Percentiles rank a stretch among this genome's conserved stretches.
These are phyloP conservation scores for Acanthamoeba sp. DNA, from an alignment of 208 protist species.

Conservation along the genomic window DNA sequence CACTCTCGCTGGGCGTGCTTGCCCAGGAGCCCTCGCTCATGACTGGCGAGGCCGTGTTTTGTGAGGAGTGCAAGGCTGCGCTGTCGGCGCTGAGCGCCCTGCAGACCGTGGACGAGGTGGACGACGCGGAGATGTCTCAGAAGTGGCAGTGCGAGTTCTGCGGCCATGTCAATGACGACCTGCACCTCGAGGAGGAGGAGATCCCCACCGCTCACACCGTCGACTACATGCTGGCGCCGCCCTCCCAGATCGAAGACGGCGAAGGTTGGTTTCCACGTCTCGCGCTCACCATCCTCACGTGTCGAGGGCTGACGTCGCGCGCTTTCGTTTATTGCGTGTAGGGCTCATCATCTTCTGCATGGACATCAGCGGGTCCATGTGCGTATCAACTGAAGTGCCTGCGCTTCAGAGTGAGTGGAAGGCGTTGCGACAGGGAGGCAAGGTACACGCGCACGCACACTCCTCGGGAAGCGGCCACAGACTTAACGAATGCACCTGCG, in stretches of 20 bases:
- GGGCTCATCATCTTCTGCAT: slow-evolving; percentile 25
- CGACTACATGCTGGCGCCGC: slow-evolving; percentile 66
- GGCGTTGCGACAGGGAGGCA: background rate
- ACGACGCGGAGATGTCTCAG: background rate
- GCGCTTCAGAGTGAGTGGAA: slow-evolving; percentile 65
- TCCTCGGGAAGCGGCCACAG: background rate
- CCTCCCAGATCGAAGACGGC: background rate
- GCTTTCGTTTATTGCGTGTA: background rate
- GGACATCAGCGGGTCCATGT: slow-evolving; percentile 71
- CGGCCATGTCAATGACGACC: background rate
- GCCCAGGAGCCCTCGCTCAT: slow-evolving; percentile 2
- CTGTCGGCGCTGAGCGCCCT: background rate
- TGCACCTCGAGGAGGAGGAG: slow-evolving; percentile 61
- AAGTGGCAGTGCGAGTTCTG: slow-evolving; percentile 53
- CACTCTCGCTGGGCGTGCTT: slow-evolving; percentile 4
- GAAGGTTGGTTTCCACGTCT: too few species aligned
- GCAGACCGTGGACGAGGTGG: background rate
- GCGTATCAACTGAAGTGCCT: slow-evolving; percentile 58
- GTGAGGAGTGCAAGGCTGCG: background rate
- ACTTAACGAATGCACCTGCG: background rate
- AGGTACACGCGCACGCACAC: background rate
- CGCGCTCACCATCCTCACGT: too few species aligned
- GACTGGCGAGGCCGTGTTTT: slow-evolving; percentile 63
- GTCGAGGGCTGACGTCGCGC: background rate
- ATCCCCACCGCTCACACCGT: background rate